Evolutionary conservation across 2,329 filamentous ascomycete genomes (phyloP), one percentile per base, ranked within the genome.

Genomic region (Cordyceps fumosorosea): DNA sequence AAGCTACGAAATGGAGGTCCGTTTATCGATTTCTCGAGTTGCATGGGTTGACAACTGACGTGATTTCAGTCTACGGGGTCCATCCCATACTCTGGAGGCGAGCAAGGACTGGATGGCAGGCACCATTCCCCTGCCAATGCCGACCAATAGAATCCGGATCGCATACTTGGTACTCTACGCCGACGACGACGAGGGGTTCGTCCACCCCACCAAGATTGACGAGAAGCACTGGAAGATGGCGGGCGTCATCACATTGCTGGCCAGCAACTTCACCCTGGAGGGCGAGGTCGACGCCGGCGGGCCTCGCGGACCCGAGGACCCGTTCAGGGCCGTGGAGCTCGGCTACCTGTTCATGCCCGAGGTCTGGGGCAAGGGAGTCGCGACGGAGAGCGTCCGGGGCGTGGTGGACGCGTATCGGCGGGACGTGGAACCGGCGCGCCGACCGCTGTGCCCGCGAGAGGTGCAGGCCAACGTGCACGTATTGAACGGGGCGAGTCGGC

Each of bases 91-190:
- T 12, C 16, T 54, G 32, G 26, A 22, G 40, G 48, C 53, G 50
- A 55, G 58, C 32, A 54, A 45, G 32, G 48, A 48, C 37, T 53
- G 48, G 58, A 60, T 55, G 58, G 58, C 24, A 12, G 50, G 50
- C 18, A 55, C 48, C 32, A 14, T 48, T 24, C 40, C 50, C 12
- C 7, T 48, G 18, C 58, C 50, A 2, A 45, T 55, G 50, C 26
- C 50, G 7, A 60, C 50, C 5, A 40, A 37, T 10, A 47, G 14
- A 47, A 48, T 34, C 12, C 57, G 57, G 32, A 7, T 54, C 10
- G 26, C 58, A 12, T 54, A 60, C 32, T 24, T 32, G 2, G 57
- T 45, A 51, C 57, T 59, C 20, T 59, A 52, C n/a, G 29, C 20
- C 3, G 16, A 40, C 0, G 32, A 47, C 10, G 32, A 52, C 2